Conservation (phyloP, 306 rosid species). For the Prunus persica region Prunus_persica_NCBIv2 NC_034012.1:3085501-3086000, state of each 20-base stretch:
- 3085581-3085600: neutral
- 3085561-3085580: neutral
- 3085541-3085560: constrained; percentile 12
- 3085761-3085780: constrained; percentile 6
- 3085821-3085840: neutral
- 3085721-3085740: too few relatives aligned
- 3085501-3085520: neutral
- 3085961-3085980: neutral
- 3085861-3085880: neutral
- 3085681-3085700: constrained; percentile 2
- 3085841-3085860: neutral
- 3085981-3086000: constrained; percentile 11
- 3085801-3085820: neutral
- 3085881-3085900: neutral
- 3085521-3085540: constrained; percentile 4
- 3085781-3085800: neutral
- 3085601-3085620: constrained; percentile 7
- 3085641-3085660: neutral
- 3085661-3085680: neutral
- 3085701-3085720: too few relatives aligned
- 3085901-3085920: neutral
- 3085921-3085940: constrained; percentile 16
- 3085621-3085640: constrained; percentile 11
- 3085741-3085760: neutral
- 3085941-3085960: neutral